These are phyloP conservation scores for Gaeumannomyces sp. DNA, from an alignment of 2,329 filamentous ascomycete species.

Conservation along the genomic window DNA sequence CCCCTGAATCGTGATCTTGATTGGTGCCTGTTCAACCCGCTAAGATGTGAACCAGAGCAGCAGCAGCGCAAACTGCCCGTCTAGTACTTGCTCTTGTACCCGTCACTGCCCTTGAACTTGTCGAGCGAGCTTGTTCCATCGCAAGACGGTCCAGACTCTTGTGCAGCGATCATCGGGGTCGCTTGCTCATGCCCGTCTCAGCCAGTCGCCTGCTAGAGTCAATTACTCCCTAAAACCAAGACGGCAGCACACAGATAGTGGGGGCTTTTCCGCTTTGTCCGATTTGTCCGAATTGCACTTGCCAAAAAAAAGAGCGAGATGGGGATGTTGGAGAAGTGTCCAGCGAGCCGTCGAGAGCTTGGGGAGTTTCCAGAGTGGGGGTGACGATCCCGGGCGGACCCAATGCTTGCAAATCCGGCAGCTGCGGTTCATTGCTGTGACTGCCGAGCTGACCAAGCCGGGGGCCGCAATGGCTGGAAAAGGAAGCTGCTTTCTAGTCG, in stretches of 20 bases:
- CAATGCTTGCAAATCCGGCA: constrained; percentile 3
- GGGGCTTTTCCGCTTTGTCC: neutral
- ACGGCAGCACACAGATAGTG: neutral
- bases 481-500: constrained; percentile 2
- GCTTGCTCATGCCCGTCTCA: neutral
- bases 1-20: neutral
- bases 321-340: too few relatives aligned
- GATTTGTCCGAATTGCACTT: neutral
- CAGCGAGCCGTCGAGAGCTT: neutral
- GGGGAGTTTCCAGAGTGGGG: neutral
- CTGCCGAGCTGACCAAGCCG: neutral
- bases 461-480: neutral
- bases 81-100: too few relatives aligned
- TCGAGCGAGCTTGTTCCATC: too few relatives aligned
- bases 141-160: too few relatives aligned
- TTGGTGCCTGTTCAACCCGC: neutral
- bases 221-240: neutral
- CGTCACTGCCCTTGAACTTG: too few relatives aligned
- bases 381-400: neutral
- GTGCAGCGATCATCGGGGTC: neutral
- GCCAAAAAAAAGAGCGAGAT: neutral
- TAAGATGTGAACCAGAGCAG: too few relatives aligned
- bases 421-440: neutral
- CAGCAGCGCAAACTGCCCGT: too few relatives aligned
- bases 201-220: neutral